These are phyloP conservation scores for Fusarium staphyleae DNA, from an alignment of 2,329 filamentous ascomycete genomes.

Conservation along the genomic window DNA sequence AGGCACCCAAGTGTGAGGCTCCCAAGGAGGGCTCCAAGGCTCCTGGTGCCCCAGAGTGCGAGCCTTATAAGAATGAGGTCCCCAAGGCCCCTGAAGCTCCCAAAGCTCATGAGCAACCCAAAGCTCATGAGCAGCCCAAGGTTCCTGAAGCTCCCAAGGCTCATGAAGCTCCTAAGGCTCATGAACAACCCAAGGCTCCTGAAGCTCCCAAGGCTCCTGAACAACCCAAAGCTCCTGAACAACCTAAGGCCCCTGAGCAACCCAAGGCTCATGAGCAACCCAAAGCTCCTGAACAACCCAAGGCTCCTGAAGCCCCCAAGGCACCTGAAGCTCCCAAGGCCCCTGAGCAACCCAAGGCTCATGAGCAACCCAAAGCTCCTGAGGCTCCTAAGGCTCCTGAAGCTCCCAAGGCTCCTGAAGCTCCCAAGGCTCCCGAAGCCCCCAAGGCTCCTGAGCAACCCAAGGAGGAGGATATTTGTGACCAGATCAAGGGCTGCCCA, in stretches of 20 bases:
- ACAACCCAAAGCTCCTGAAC: background rate
- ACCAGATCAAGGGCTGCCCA: slow-evolving; percentile 6
- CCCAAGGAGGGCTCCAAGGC: background rate
- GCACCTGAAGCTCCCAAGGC: too few species aligned
- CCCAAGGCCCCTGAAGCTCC: background rate
- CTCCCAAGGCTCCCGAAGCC: too few species aligned
- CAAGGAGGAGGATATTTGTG: slow-evolving; percentile 19
- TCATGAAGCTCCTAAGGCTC: background rate
- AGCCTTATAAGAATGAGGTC: background rate
- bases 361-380: too few species aligned
- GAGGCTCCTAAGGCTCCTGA: too few species aligned
- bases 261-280: slow-evolving; percentile 7
- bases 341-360: too few species aligned
- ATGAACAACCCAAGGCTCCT: slow-evolving; percentile 1
- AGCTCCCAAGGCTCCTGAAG: background rate
- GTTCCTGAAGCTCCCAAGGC: background rate
- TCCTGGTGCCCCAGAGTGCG: background rate
- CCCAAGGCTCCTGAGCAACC: background rate
- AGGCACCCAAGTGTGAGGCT: background rate
- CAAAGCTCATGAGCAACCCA: too few species aligned
- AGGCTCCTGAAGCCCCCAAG: too few species aligned
- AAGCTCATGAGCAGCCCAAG: slow-evolving; percentile 6
- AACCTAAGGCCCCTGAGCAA: background rate
- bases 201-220: background rate
- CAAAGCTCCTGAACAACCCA: too few species aligned